Evolutionary conservation across 495 filamentous ascomycete genomes (phyloP).

Genomic region (Aspergillus egyptiacus): DNA sequence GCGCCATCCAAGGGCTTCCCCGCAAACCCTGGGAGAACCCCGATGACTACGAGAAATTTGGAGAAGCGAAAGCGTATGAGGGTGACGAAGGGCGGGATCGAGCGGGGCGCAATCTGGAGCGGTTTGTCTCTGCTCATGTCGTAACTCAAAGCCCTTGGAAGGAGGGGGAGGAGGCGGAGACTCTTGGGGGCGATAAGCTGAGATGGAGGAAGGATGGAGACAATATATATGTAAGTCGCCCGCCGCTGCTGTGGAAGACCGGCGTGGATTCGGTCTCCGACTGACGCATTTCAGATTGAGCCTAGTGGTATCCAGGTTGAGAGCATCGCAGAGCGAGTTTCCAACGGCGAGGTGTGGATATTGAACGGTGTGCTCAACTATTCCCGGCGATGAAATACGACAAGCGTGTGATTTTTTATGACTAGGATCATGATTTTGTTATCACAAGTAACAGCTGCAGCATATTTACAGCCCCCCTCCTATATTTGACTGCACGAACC

Average conservation of each 20-base stretch:
- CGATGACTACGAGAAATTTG: slow-evolving; percentile 66
- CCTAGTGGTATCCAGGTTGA: slow-evolving; percentile 72
- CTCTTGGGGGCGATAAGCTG: slow-evolving; percentile 63
- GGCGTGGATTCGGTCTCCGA: slow-evolving; percentile 4
- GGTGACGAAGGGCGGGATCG: slow-evolving; percentile 73
- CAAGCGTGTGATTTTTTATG: slow-evolving; percentile 11
- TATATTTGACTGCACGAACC: no score
- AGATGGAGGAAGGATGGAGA: slow-evolving; percentile 79
- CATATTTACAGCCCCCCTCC: no score
- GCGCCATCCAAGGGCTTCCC: slow-evolving; percentile 68
- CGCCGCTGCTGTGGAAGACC: not conserved
- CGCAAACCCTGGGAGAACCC: slow-evolving; percentile 94
- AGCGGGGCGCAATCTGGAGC: slow-evolving; percentile 68
- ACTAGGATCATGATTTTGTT: not conserved
- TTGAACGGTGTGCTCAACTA: slow-evolving; percentile 64
- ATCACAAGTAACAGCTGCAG: not conserved
- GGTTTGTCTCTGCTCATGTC: slow-evolving; percentile 86
- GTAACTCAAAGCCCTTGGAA: slow-evolving; percentile 73
- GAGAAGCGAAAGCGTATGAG: slow-evolving; percentile 67
- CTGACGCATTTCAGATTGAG: slow-evolving; percentile 55
- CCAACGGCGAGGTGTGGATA: slow-evolving; percentile 84
- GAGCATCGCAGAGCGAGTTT: slow-evolving; percentile 61
- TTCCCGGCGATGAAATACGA: slow-evolving; percentile 16
- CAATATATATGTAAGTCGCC: slow-evolving; percentile 56
- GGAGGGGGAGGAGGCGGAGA: slow-evolving; percentile 65